Percentiles rank a stretch among this genome's conserved stretches.
phyloP scores from a whole-genome alignment of 106 monocot genomes.

The Alisma plantagoaquatica region DNA sequence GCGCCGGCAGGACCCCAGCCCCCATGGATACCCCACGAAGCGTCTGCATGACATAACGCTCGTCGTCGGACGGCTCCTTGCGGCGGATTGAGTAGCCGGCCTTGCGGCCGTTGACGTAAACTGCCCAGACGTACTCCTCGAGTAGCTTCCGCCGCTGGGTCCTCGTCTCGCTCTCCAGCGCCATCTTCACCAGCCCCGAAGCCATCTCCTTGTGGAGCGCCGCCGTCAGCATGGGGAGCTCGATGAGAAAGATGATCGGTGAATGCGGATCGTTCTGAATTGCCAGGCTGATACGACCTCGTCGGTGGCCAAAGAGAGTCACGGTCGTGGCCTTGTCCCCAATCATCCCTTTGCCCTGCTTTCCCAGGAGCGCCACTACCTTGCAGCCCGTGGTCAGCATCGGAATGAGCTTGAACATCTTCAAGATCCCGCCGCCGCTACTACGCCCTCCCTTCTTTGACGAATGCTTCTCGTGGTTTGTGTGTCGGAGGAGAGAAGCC shows the following conservation, averaged over 20 bases:
- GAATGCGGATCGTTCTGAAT: constrained; percentile 11
- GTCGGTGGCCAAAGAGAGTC: constrained; percentile 16
- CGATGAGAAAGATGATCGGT: constrained; percentile 8
- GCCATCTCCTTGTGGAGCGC: constrained; percentile 17
- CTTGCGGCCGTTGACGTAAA: constrained; percentile 13
- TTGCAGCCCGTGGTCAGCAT: constrained; percentile 16
- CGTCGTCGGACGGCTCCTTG: constrained; percentile 14
- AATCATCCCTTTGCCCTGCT: constrained; percentile 1
- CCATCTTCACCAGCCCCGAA: constrained; percentile 12
- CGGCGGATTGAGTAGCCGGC: constrained; percentile 14
- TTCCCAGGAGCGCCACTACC: constrained; percentile 10
- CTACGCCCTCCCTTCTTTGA: no score
- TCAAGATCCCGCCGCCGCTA: constrained; percentile 7
- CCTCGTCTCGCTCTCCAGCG: constrained; percentile 19
- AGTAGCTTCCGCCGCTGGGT: constrained; percentile 8
- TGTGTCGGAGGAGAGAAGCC: constrained; percentile 9
- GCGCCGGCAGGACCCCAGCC: constrained; percentile 12
- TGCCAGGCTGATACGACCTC: constrained; percentile 6
- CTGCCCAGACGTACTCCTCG: constrained; percentile 15
- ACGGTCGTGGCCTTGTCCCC: constrained; percentile 8
- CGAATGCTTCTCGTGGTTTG: neutral
- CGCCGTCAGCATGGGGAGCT: constrained; percentile 10
- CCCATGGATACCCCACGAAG: constrained; percentile 15
- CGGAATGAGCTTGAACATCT: constrained; percentile 18
- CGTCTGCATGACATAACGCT: constrained; percentile 3